A percentile compares a stretch with the other conserved stretches of the same genome.
These are phyloP conservation scores for Starmerella stigmatis DNA, from an alignment of 805 yeast species.

Conservation along the genomic window DNA sequence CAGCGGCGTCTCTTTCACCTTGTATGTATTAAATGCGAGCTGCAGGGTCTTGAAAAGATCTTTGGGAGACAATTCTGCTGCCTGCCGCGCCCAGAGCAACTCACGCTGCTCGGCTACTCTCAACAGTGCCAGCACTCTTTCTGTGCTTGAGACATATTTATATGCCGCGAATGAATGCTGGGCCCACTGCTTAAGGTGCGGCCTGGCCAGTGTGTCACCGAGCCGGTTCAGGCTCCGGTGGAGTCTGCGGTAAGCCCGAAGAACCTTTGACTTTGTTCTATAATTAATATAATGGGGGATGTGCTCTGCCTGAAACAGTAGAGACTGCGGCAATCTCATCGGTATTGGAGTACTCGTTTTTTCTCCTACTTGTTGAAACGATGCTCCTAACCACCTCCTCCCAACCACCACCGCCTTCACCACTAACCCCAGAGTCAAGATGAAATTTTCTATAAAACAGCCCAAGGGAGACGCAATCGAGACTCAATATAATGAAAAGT, in stretches of 20 bases:
- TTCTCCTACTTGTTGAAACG: too few relatives aligned
- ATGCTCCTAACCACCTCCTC: too few relatives aligned
- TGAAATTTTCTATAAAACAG: too few relatives aligned
- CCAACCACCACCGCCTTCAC: too few relatives aligned
- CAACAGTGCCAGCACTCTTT: conserved; percentile 7
- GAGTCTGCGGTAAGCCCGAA: conserved; percentile 7
- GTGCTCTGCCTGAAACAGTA: conserved; percentile 9
- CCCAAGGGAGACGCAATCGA: too few relatives aligned
- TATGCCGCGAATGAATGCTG: conserved; percentile 16
- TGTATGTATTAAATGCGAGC: conserved; percentile 3
- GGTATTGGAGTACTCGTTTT: too few relatives aligned
- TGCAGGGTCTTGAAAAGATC: conserved; percentile 4
- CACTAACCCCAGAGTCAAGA: too few relatives aligned
- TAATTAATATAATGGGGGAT: conserved; percentile 15
- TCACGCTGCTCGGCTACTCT: conserved; percentile 11
- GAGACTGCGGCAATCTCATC: conserved; percentile 14
- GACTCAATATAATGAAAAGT: too few relatives aligned
- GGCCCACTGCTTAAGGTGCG: conserved; percentile 5
- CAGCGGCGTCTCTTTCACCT: conserved; percentile 12
- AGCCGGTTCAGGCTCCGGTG: conserved; percentile 12
- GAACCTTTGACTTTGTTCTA: conserved; percentile 7
- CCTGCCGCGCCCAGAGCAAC: conserved; percentile 5
- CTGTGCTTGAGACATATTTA: conserved; percentile 9
- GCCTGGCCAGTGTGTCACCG: conserved; percentile 3
- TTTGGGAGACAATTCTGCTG: neutral